These are phyloP conservation scores for Malus hybrid DNA, from an alignment of 331 rosid genomes.

Conservation along the genomic window DNA sequence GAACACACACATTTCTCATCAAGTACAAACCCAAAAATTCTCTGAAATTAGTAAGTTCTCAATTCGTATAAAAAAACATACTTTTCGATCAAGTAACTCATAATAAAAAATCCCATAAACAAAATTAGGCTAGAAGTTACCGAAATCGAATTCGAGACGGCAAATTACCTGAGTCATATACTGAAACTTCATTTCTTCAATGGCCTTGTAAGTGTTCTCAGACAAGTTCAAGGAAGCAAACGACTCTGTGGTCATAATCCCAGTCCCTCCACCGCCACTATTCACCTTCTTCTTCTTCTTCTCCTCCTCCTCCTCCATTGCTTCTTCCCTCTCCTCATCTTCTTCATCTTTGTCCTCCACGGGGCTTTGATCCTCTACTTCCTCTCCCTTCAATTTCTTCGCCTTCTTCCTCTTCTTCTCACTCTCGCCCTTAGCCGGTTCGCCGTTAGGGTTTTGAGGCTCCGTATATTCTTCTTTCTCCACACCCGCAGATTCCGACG, in stretches of 20 bases:
- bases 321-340: neutral
- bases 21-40: neutral
- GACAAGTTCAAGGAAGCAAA: constrained; percentile 59
- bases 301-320: constrained; percentile 1
- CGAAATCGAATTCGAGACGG: neutral
- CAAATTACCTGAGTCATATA: constrained; percentile 71
- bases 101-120: neutral
- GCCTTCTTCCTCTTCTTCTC: constrained; percentile 15
- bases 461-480: neutral
- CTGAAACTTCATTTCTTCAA: constrained; percentile 56
- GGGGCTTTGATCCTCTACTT: neutral
- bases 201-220: constrained; percentile 47
- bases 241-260: constrained; percentile 57
- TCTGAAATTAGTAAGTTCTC: too few relatives aligned
- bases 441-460: neutral
- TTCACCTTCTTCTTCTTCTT: constrained; percentile 26
- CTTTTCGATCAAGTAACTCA: too few relatives aligned
- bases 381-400: neutral
- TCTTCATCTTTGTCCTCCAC: neutral
- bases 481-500: neutral
- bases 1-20: neutral
- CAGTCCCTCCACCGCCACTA: constrained; percentile 35
- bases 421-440: constrained; percentile 10
- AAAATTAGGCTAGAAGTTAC: neutral
- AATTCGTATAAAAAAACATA: too few relatives aligned